Percentiles rank a stretch among this genome's conserved stretches.
Conservation (phyloP, 163 green algal genomes). For the Chlamydomonas reinhardtii region DNA sequence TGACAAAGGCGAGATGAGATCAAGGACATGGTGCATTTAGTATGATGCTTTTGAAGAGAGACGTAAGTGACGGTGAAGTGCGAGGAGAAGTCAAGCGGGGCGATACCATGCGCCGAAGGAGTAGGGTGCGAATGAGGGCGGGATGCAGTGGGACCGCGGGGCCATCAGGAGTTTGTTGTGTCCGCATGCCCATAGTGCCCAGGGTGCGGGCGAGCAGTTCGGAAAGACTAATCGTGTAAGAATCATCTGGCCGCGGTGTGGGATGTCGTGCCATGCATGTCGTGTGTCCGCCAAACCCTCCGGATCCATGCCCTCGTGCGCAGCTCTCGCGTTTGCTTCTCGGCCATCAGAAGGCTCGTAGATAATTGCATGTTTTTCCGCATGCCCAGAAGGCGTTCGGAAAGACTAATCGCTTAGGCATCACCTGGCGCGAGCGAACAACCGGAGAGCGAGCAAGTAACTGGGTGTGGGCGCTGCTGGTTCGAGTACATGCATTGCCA, state of each 20-base stretch:
- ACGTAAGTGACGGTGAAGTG: too few relatives aligned
- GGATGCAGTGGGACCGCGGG: too few relatives aligned
- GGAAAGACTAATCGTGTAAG: constrained; percentile 43
- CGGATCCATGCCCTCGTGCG: too few relatives aligned
- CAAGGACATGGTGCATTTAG: too few relatives aligned
- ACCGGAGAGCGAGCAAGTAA: not conserved
- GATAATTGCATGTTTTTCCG: not conserved
- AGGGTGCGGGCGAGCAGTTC: not conserved
- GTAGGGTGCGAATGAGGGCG: too few relatives aligned
- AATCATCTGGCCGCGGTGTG: not conserved
- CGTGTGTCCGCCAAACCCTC: not conserved
- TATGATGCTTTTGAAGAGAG: too few relatives aligned
- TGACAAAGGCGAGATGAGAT: too few relatives aligned
- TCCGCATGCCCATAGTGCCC: constrained; percentile 11
- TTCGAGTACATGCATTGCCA: too few relatives aligned
- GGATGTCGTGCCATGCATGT: not conserved
- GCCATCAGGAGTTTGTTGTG: constrained; percentile 21
- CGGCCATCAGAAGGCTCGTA: constrained; percentile 23
- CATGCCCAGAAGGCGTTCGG: constrained; percentile 17
- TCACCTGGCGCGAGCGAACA: not conserved
- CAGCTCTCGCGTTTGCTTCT: not conserved
- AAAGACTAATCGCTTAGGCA: constrained; percentile 42
- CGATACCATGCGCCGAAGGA: too few relatives aligned
- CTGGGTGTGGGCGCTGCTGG: not conserved
- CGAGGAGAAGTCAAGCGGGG: too few relatives aligned